Base-by-base conservation (phyloP, 306 rosid genomes). In the Vicia villosa region DNA sequence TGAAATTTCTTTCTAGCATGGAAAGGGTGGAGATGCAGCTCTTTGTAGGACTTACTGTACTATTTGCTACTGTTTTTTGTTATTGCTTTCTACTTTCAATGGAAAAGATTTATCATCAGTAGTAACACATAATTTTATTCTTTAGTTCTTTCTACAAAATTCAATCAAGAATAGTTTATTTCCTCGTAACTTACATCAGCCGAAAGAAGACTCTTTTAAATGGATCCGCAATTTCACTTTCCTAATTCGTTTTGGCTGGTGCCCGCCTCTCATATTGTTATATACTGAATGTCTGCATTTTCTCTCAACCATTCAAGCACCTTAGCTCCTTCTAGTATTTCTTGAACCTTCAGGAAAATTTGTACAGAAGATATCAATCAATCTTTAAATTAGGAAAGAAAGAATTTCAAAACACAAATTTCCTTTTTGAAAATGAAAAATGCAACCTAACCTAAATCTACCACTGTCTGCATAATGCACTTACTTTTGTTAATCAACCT, bases 261-360 rank as follows among this genome's bases (percentile, higher is more conserved):
- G 75, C 45, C 26, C 22, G 59, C 41, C 57, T 37, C 69, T 90
- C 78, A 90, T 72, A 65, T 77, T 28, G 87, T 90, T 66, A 86
- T 64, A 73, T 81, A 90, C 66, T 86, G 84, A 77, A 93, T 66
- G 56, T 84, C 96, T 47, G 96, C 86, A 45, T 86, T 85, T 70
- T 90, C 97, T 87, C 85, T 88, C 80, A 94, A 73, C 97, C 97
- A 94, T 83, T 94, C 97, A 73, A 94, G 97, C 77, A 94, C 98
- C 84, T 88, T 94, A 60, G 98, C 97, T 68, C 97, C 98, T 78
- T 90, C 98, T 49, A 94, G 83, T 79, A 94, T 90, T 75, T 94
- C 97, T 84, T 90, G 96, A 61, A 94, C 98, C 98, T 94, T 77
- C 69, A 81, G 13, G 42, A 65, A 77, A 74, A 59, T 75, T 55